Conservation (phyloP, 208 protist genomes). For the Trypanosoma grayi region DNA sequence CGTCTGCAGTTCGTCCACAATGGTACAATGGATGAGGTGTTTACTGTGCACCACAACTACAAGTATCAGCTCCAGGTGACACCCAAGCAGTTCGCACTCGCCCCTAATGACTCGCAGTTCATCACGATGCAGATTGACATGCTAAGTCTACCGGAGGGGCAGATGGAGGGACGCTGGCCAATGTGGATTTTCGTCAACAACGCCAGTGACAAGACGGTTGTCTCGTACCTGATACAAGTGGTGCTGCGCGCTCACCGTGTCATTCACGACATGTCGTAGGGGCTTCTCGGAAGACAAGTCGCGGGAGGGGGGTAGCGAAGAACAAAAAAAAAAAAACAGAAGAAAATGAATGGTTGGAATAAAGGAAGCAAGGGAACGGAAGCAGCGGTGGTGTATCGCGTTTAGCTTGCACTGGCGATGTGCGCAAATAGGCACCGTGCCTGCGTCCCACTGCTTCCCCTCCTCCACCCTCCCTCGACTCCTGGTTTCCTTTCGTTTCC, state of each 20-base stretch:
- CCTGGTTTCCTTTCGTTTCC: no score
- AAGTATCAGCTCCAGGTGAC: slow-evolving; percentile 71
- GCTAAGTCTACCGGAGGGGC: slow-evolving; percentile 65
- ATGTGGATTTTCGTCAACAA: slow-evolving; percentile 92
- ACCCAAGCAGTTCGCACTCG: slow-evolving; percentile 68
- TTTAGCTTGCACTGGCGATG: no score
- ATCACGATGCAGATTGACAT: slow-evolving; percentile 73
- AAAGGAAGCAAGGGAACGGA: no score
- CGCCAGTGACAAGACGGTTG: slow-evolving; percentile 76
- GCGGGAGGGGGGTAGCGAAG: no score
- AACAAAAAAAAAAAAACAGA: slow-evolving; percentile 1
- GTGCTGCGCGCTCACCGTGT: slow-evolving; percentile 71
- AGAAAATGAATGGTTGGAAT: background rate
- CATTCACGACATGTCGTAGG: slow-evolving; percentile 20
- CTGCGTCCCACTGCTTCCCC: no score
- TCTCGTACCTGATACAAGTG: slow-evolving; percentile 83
- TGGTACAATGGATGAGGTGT: slow-evolving; percentile 61
- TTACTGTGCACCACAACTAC: slow-evolving; percentile 86
- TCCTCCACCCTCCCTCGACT: no score
- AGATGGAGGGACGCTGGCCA: slow-evolving; percentile 84
- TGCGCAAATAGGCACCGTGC: no score
- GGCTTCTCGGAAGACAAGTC: background rate
- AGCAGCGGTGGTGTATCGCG: no score
- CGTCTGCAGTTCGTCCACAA: slow-evolving; percentile 77
- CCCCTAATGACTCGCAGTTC: slow-evolving; percentile 72